Conservation (phyloP, 176 grass and related monocot species). For the Panicum miliaceum region DNA sequence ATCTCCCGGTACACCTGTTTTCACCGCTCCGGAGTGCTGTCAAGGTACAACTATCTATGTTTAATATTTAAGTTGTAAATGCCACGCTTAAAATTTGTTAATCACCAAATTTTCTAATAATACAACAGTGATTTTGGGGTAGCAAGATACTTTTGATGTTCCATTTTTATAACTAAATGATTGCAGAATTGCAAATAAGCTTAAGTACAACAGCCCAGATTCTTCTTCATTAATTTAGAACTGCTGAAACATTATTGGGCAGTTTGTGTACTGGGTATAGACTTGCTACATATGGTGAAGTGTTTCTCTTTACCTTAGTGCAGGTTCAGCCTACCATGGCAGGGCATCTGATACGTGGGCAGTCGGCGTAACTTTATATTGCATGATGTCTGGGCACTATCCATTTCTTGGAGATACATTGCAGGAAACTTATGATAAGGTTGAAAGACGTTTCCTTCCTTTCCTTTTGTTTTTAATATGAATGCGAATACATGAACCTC, state of each 20-base stretch:
- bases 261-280: not conserved
- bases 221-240: conserved; percentile 5
- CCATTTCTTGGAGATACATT: conserved; percentile 87
- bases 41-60: conserved; percentile 57
- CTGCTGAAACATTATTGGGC: conserved; percentile 10
- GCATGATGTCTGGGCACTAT: conserved; percentile 80
- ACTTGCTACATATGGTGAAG: conserved; percentile 31
- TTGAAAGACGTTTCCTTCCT: not conserved
- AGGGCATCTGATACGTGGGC: conserved; percentile 80
- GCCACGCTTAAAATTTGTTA: not conserved
- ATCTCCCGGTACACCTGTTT: conserved; percentile 90
- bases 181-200: conserved; percentile 12
- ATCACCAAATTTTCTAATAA: not conserved
- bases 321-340: conserved; percentile 77
- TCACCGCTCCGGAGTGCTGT: conserved; percentile 92
- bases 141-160: not conserved
- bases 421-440: conserved; percentile 90
- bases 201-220: not conserved
- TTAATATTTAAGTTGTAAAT: conserved; percentile 12
- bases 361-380: conserved; percentile 86
- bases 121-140: not conserved
- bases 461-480: conserved; percentile 19
- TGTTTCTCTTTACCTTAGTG: conserved; percentile 8
- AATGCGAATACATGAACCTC: conserved; percentile 20
- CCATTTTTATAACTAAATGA: conserved; percentile 23